phyloP scores from a whole-genome alignment of 164 flowering plant species.

The Stephania japonica region DNA sequence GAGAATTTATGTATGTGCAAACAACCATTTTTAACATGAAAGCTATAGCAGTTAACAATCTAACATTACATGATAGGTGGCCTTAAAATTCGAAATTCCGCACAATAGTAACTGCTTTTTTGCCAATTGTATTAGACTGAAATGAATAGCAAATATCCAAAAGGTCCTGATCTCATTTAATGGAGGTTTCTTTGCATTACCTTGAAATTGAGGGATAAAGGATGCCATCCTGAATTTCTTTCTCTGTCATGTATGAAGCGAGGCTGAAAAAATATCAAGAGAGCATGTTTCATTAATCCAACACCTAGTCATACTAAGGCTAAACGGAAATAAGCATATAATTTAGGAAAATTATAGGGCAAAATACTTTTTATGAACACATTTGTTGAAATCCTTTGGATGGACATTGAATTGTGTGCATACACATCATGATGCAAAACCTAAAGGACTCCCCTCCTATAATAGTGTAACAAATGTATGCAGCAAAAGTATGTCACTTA shows the following conservation, averaged over 20 bases:
- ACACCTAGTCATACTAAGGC: not conserved
- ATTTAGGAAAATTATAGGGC: no score
- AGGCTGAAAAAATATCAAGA: constrained; percentile 52
- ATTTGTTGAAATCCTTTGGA: no score
- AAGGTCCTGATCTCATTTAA: not conserved
- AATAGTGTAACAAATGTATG: no score
- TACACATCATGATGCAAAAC: no score
- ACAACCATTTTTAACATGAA: not conserved
- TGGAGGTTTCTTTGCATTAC: constrained; percentile 26
- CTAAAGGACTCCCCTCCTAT: no score
- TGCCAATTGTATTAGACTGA: not conserved
- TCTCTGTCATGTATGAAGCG: constrained; percentile 92
- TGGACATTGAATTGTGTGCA: no score
- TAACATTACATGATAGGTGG: not conserved
- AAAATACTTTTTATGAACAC: no score
- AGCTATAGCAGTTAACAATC: not conserved
- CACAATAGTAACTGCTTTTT: not conserved
- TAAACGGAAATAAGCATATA: not conserved
- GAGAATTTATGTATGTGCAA: not conserved
- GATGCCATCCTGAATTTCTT: constrained; percentile 69
- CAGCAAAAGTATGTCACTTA: no score
- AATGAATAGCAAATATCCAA: not conserved
- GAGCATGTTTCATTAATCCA: not conserved
- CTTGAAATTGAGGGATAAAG: constrained; percentile 77
- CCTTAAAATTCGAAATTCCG: not conserved